Conservation (phyloP, 345 rosid genomes). For the Bruguiera sexangula region DNA sequence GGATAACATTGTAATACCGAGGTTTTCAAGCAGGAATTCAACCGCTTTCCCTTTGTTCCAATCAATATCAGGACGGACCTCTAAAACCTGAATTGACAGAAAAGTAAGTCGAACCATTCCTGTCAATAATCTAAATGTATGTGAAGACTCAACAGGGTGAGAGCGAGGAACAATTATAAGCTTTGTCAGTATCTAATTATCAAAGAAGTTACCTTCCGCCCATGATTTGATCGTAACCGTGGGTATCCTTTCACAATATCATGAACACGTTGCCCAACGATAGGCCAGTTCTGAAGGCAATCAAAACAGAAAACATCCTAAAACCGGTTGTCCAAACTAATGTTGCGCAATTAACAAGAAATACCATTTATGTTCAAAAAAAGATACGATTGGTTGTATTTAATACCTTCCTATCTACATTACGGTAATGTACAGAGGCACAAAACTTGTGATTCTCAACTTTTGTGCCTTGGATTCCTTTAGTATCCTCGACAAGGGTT, state of each 20-base stretch:
- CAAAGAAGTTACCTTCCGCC: slow-evolving; percentile 45
- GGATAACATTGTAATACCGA: slow-evolving; percentile 44
- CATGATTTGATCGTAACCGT: slow-evolving; percentile 71
- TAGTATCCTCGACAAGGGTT: slow-evolving; percentile 73
- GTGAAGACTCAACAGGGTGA: too few species aligned
- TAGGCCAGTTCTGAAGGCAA: slow-evolving; percentile 64
- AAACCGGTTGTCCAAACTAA: background rate
- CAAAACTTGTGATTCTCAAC: slow-evolving; percentile 98
- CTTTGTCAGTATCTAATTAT: background rate
- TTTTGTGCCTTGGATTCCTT: slow-evolving; percentile 65
- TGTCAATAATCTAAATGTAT: too few species aligned
- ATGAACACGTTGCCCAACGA: slow-evolving; percentile 77
- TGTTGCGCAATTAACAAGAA: background rate
- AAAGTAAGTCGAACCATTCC: background rate
- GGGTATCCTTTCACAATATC: slow-evolving; percentile 76
- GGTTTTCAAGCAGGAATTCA: slow-evolving; percentile 82
- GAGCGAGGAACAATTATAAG: background rate
- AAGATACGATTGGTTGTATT: background rate
- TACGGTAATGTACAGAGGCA: slow-evolving; percentile 92
- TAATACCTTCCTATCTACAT: slow-evolving; percentile 82
- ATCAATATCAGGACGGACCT: slow-evolving; percentile 86
- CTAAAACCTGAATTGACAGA: slow-evolving; percentile 63
- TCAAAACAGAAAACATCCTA: slow-evolving; percentile 4
- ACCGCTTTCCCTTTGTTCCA: slow-evolving; percentile 99
- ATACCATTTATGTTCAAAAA: background rate